Evolutionary conservation across 2,329 filamentous ascomycete species (phyloP).

Genomic region (Microcyclosporella mali): DNA sequence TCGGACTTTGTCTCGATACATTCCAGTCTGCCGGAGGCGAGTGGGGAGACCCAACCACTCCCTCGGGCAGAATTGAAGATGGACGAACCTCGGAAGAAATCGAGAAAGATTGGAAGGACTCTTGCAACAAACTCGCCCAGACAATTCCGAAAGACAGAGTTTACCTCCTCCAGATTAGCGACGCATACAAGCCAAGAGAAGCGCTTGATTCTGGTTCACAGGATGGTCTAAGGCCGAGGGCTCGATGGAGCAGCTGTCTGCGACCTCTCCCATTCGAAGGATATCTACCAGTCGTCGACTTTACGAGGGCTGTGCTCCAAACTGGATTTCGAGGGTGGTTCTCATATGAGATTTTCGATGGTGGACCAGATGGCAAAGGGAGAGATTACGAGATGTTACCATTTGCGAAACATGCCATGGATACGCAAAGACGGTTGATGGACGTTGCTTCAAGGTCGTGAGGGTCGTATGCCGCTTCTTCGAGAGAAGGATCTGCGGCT

Average conservation of each 20-base stretch:
- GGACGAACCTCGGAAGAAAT: constrained; percentile 41
- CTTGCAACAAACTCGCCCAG: constrained; percentile 44
- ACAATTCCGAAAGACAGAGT: constrained; percentile 64
- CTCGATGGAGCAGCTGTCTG: constrained; percentile 65
- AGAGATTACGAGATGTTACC: constrained; percentile 45
- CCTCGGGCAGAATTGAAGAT: constrained; percentile 52
- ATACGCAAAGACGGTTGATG: constrained; percentile 35
- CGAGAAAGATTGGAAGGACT: constrained; percentile 33
- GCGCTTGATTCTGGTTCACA: constrained; percentile 50
- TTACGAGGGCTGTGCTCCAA: constrained; percentile 58
- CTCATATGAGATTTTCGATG: constrained; percentile 65
- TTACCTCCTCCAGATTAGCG: constrained; percentile 66
- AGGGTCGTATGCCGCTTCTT: no score
- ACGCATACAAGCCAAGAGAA: constrained; percentile 59
- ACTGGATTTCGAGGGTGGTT: constrained; percentile 65
- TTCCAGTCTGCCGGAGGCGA: constrained; percentile 70
- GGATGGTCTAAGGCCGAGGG: constrained; percentile 54
- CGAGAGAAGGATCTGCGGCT: no score
- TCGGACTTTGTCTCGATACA: constrained; percentile 70
- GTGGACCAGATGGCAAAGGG: constrained; percentile 49
- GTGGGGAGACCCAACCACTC: constrained; percentile 64
- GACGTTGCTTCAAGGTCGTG: no score
- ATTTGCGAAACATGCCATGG: constrained; percentile 28
- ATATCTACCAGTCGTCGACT: constrained; percentile 61
- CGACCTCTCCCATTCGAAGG: constrained; percentile 65